Evolutionary conservation across 2,329 filamentous ascomycete species (phyloP).

Genomic region (Cylindrodendrum hubeiense): DNA sequence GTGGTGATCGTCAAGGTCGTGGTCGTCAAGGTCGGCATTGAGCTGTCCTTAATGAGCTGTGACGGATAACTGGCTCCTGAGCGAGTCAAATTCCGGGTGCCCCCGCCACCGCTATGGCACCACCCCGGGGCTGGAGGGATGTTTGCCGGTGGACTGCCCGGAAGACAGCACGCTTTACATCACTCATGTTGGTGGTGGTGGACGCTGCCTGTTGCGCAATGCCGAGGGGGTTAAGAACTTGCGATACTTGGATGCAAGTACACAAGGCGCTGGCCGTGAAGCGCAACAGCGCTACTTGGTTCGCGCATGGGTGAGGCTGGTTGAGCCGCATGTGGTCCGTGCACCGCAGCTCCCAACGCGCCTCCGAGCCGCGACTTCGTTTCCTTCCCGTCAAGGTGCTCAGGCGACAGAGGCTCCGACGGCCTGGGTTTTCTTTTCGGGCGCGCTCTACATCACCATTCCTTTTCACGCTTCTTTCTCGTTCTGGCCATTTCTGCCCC

Average conservation of each 20-base stretch:
- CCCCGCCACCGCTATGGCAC: background rate
- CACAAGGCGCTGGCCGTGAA: slow-evolving; percentile 3
- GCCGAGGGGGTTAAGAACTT: slow-evolving; percentile 7
- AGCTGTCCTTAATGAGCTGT: background rate
- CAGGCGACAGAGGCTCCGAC: slow-evolving; percentile 6
- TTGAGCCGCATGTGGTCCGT: slow-evolving; percentile 29
- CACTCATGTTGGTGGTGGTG: slow-evolving; percentile 4
- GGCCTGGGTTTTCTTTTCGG: background rate
- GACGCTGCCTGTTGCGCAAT: background rate
- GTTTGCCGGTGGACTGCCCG: background rate
- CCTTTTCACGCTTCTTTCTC: background rate
- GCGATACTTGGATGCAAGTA: slow-evolving; percentile 14
- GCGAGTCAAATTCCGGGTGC: background rate
- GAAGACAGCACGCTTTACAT: too few species aligned
- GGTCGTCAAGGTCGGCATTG: background rate
- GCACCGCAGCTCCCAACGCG: slow-evolving; percentile 26
- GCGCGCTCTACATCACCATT: background rate
- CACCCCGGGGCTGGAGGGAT: background rate
- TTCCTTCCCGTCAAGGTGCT: slow-evolving; percentile 18
- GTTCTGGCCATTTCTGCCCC: background rate
- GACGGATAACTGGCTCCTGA: background rate
- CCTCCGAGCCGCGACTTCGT: slow-evolving; percentile 22
- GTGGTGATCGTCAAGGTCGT: background rate
- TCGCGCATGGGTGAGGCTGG: slow-evolving; percentile 11
- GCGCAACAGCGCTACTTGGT: slow-evolving; percentile 2